Evolutionary conservation across 2,329 filamentous ascomycete species (phyloP).

Genomic region (Sporothrix sp.): DNA sequence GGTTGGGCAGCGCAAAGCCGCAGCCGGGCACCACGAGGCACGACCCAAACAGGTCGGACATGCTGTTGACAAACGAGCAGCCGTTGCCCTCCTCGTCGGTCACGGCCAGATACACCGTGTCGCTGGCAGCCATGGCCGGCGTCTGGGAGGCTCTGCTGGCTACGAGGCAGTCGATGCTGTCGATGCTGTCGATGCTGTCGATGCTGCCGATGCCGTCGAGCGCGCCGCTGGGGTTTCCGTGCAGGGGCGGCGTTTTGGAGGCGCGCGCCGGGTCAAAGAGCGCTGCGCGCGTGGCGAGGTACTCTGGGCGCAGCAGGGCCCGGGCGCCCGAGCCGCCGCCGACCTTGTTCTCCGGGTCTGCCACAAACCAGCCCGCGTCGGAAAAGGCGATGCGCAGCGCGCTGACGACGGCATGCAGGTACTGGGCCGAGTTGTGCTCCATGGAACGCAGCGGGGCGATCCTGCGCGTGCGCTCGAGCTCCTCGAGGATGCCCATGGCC

Average conservation of each 20-base stretch:
- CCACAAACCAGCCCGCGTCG: constrained; percentile 79
- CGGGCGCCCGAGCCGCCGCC: constrained; percentile 18
- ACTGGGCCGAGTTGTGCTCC: constrained; percentile 71
- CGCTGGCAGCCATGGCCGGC: constrained; percentile 46
- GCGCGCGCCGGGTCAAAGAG: constrained; percentile 51
- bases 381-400: constrained; percentile 82
- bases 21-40: constrained; percentile 74
- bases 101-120: constrained; percentile 88
- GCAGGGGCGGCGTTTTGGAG: constrained; percentile 44
- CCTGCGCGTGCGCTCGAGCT: constrained; percentile 64
- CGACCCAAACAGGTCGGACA: constrained; percentile 79
- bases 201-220: not conserved
- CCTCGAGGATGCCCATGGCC: constrained; percentile 79
- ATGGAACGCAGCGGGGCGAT: constrained; percentile 57
- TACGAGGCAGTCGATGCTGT: not conserved
- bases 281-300: constrained; percentile 58
- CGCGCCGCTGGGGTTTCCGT: not conserved
- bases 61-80: constrained; percentile 91
- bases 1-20: constrained; percentile 87
- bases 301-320: constrained; percentile 53
- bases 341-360: constrained; percentile 54
- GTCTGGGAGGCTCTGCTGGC: not conserved
- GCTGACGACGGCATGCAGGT: constrained; percentile 78
- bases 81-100: constrained; percentile 77
- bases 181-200: not conserved